Conservation (phyloP, 805 yeast species). For the Zygoascus biomembranicola region DNA sequence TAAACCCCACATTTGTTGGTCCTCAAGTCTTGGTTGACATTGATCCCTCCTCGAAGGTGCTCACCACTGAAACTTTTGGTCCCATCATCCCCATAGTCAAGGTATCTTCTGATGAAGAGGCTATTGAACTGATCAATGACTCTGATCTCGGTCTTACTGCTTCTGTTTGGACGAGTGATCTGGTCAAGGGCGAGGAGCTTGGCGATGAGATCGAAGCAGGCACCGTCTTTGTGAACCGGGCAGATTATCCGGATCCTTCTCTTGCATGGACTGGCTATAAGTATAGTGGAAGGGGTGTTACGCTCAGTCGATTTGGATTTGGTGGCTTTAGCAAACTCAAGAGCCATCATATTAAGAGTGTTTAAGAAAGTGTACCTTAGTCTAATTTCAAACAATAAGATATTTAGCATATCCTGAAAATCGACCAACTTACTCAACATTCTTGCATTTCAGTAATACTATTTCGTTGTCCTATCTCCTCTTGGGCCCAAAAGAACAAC, state of each 20-base stretch:
- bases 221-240: slow-evolving; percentile 54
- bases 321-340: slow-evolving; percentile 30
- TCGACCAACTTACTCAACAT: too few relatives aligned
- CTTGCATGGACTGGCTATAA: slow-evolving; percentile 74
- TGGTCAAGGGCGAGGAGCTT: slow-evolving; percentile 58
- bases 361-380: background rate
- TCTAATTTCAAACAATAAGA: too few relatives aligned
- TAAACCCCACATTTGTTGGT: slow-evolving; percentile 59
- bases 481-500: too few relatives aligned
- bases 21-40: slow-evolving; percentile 81
- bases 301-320: slow-evolving; percentile 58
- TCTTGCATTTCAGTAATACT: too few relatives aligned
- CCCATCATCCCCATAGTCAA: slow-evolving; percentile 75
- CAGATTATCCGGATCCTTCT: slow-evolving; percentile 54
- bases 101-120: slow-evolving; percentile 68
- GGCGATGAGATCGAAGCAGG: slow-evolving; percentile 57
- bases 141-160: slow-evolving; percentile 82
- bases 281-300: slow-evolving; percentile 65
- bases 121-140: slow-evolving; percentile 63
- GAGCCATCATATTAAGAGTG: slow-evolving; percentile 26
- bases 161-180: slow-evolving; percentile 68
- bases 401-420: too few relatives aligned
- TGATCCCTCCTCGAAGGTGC: slow-evolving; percentile 54
- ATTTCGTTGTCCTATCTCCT: too few relatives aligned
- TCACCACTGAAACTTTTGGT: slow-evolving; percentile 81